A percentile compares a stretch with the other conserved stretches of the same genome.
Conservation (phyloP, 2,329 filamentous ascomycete genomes). For the Penicillium sp. region DNA sequence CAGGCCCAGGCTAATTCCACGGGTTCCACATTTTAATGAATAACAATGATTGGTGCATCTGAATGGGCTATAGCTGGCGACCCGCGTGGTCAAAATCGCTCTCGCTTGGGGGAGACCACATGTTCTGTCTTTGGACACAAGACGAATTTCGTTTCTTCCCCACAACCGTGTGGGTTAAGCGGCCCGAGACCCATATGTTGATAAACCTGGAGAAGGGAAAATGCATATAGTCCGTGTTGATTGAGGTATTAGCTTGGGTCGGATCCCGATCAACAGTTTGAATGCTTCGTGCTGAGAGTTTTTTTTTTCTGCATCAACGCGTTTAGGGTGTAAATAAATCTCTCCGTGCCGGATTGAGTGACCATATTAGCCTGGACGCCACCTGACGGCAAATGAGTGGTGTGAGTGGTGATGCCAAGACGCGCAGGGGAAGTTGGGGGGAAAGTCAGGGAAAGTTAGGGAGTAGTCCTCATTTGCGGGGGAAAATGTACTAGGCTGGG, state of each 20-base stretch:
- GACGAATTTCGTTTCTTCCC: background rate
- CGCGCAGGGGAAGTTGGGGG: background rate
- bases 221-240: background rate
- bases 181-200: constrained; percentile 9
- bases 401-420: constrained; percentile 6
- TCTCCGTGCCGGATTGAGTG: constrained; percentile 9
- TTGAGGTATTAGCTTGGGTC: background rate
- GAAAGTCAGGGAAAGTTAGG: background rate
- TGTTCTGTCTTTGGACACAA: background rate
- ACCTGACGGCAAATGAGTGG: background rate
- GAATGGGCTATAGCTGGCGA: background rate
- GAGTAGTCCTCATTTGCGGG: constrained; percentile 4
- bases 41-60: background rate
- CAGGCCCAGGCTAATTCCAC: background rate
- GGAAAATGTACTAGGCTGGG: background rate
- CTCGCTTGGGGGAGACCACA: background rate
- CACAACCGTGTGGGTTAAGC: background rate
- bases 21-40: background rate
- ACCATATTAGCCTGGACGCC: background rate
- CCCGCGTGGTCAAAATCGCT: background rate
- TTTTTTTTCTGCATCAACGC: background rate
- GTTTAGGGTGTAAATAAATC: background rate
- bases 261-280: background rate
- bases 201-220: background rate
- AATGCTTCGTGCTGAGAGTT: background rate